These are phyloP conservation scores for Caryopteris hybrid DNA, from an alignment of 305 asterid genomes.

Conservation along the genomic window DNA sequence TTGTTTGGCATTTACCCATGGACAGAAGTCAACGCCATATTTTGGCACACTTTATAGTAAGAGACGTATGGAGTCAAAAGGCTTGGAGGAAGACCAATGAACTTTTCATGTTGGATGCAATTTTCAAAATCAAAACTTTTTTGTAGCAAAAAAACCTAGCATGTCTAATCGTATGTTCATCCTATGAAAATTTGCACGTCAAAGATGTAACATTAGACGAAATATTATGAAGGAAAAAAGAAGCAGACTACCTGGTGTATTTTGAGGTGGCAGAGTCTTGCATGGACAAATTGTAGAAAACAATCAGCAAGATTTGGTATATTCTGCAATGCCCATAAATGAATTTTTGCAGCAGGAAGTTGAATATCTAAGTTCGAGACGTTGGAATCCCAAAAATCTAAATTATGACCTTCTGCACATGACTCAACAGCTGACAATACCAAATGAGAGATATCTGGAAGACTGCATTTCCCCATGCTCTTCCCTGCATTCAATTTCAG, in stretches of 20 bases:
- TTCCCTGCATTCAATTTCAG: conserved; percentile 26
- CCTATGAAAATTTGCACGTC: neutral
- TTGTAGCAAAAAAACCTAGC: neutral
- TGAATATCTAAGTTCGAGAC: conserved; percentile 40
- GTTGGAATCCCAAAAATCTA: conserved; percentile 51
- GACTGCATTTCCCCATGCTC: conserved; percentile 27
- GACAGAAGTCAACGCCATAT: neutral
- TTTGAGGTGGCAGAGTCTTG: conserved; percentile 49
- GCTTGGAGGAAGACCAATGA: neutral
- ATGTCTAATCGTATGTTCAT: neutral
- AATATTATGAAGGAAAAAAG: neutral
- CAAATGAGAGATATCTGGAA: conserved; percentile 77
- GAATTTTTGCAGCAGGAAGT: conserved; percentile 60
- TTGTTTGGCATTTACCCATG: neutral
- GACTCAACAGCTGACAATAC: conserved; percentile 58
- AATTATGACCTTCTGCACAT: conserved; percentile 35
- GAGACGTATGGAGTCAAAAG: neutral
- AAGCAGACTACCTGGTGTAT: conserved; percentile 39
- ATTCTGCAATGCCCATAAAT: conserved; percentile 69
- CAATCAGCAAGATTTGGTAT: conserved; percentile 75
- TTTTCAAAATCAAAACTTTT: neutral
- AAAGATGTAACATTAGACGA: neutral
- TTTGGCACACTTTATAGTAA: neutral
- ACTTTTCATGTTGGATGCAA: neutral
- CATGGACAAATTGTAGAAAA: conserved; percentile 57